Evolutionary conservation across 768 basidiomycete species (phyloP), one percentile per base, ranked within the genome.

Genomic region (Tubosaeta brunneosetosa): DNA sequence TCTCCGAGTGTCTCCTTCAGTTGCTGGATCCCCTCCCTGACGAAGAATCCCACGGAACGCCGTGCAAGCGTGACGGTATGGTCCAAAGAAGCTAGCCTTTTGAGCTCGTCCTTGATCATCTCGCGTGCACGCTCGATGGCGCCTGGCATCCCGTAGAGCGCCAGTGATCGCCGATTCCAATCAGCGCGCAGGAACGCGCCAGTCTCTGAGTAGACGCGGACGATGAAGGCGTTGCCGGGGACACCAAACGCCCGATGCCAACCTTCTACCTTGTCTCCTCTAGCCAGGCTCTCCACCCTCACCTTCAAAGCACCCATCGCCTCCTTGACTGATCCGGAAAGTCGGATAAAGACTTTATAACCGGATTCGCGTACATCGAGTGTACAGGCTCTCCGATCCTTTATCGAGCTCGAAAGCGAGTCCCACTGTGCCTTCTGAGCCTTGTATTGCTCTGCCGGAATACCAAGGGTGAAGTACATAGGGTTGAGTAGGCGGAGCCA

Each of bases 241-340:
- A 32, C 44, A 2, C 56, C 60, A 52, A 83, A 72, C 0, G 72
- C 71, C 33, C 71, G 65, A 62, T 83, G 82, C 82, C 81, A 84
- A 32, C 72, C 72, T 4, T 66, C 65, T 3, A 84, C 66, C 32
- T 66, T 76, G 37, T 79, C 76, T 6, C 83, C 83, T 22, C 70
- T 71, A 3, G 74, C 76, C 36, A 85, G 61, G 47, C 69, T 75
- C 62, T 85, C 84, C 0, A 81, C 78, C 47, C 82, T 69, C 12
- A 84, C 82, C 66, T 84, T 85, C 53, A 85, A 59, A 5, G 74
- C 71, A 1, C 84, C 84, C 1, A 77, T 73, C 2, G 74, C 74
- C 56, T 78, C 76, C 65, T 79, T 79, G 46, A 78, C 77, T 13
- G 77, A 70, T 0, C 83, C 83, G 1, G 69, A 57, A n/a, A 84